phyloP scores from a whole-genome alignment of 129 eudicot species.

The Artemisia argyi region DNA sequence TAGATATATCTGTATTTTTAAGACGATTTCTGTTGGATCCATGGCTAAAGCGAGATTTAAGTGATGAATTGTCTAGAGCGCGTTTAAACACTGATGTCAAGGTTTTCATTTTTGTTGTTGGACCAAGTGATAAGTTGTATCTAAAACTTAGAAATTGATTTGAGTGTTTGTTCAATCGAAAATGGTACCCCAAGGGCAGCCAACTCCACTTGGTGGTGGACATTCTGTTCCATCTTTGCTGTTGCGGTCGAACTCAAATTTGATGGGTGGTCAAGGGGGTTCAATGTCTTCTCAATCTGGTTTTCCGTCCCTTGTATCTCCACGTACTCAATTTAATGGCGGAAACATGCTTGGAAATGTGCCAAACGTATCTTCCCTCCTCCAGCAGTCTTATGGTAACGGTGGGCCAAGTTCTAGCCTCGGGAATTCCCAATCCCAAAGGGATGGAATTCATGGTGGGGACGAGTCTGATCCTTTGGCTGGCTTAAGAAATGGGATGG shows the following conservation, averaged over 20 bases:
- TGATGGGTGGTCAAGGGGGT: slow-evolving; percentile 24
- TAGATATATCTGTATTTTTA: too few species aligned
- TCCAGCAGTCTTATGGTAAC: slow-evolving; percentile 18
- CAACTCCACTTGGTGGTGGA: slow-evolving; percentile 15
- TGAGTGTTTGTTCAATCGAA: neutral
- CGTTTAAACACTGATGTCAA: neutral
- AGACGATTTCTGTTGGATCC: too few species aligned
- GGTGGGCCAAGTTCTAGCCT: slow-evolving; percentile 12
- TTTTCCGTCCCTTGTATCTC: slow-evolving; percentile 19
- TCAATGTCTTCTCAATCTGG: slow-evolving; percentile 17
- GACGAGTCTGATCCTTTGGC: slow-evolving; percentile 21
- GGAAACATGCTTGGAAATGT: slow-evolving; percentile 15
- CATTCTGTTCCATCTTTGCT: slow-evolving; percentile 17
- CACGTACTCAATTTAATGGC: slow-evolving; percentile 14
- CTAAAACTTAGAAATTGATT: neutral
- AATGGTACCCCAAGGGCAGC: slow-evolving; percentile 29
- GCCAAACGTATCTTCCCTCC: neutral
- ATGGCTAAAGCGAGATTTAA: too few species aligned
- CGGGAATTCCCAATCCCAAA: neutral
- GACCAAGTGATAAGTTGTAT: too few species aligned
- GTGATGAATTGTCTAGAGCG: too few species aligned
- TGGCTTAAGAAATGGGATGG: slow-evolving; percentile 44
- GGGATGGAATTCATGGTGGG: slow-evolving; percentile 10
- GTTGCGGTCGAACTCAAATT: slow-evolving; percentile 22
- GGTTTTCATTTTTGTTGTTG: neutral